Evolutionary conservation across 2,329 filamentous ascomycete genomes (phyloP).

Genomic region (Leptographium flavum): DNA sequence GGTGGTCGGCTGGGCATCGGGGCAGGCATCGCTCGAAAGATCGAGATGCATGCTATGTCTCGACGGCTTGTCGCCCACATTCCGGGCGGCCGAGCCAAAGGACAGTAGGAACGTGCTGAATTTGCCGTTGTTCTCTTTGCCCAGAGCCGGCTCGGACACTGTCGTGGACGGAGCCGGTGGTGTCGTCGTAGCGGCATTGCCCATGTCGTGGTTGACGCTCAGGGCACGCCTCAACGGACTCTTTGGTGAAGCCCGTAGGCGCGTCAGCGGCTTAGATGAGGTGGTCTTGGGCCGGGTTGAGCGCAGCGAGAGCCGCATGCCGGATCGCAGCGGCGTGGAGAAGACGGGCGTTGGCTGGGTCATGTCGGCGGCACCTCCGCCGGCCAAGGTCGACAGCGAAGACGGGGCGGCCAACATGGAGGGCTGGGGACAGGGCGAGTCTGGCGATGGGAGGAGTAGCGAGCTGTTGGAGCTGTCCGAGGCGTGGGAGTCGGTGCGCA

Average conservation of each 20-base stretch:
- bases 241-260: conserved; percentile 57
- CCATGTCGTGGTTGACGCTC: conserved; percentile 53
- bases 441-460: conserved; percentile 38
- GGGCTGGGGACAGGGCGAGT: conserved; percentile 30
- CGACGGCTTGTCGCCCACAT: conserved; percentile 31
- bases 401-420: conserved; percentile 1
- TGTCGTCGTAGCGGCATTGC: conserved; percentile 43
- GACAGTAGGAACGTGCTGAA: conserved; percentile 16
- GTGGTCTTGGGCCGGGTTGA: conserved; percentile 47
- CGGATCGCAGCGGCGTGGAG: conserved; percentile 51
- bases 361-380: neutral
- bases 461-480: conserved; percentile 38
- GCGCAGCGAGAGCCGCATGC: conserved; percentile 50
- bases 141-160: conserved; percentile 12
- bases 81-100: conserved; percentile 27
- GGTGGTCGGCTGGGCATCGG: conserved; percentile 32
- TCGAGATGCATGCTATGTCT: conserved; percentile 45
- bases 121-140: conserved; percentile 26
- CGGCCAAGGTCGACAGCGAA: neutral
- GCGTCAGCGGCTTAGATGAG: conserved; percentile 37
- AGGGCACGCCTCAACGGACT: conserved; percentile 72
- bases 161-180: conserved; percentile 23
- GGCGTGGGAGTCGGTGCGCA: conserved; percentile 31
- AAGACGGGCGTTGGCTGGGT: conserved; percentile 25
- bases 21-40: conserved; percentile 33